phyloP scores from a whole-genome alignment of 768 basidiomycete species.

The Serendipita sp. region DNA sequence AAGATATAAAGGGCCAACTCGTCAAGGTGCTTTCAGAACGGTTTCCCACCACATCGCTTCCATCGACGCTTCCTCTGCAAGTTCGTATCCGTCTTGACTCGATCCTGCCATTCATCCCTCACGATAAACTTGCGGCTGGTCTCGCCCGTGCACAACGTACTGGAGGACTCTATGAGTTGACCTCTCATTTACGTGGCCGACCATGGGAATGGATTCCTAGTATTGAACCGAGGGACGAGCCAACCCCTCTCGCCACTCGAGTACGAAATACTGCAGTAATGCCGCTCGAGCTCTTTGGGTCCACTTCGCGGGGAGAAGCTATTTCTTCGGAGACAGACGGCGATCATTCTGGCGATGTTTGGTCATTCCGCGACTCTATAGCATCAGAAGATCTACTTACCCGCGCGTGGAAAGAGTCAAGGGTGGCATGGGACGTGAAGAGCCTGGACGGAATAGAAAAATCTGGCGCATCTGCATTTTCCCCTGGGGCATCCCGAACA shows the following conservation, averaged over 20 bases:
- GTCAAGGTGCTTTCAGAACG: neutral
- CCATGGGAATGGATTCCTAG: neutral
- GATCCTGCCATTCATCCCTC: neutral
- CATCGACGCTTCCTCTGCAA: neutral
- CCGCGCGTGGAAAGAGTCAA: neutral
- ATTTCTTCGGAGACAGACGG: neutral
- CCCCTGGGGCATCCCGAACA: neutral
- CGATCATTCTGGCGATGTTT: neutral
- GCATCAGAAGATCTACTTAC: neutral
- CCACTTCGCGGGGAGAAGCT: neutral
- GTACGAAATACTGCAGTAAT: neutral
- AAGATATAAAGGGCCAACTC: neutral
- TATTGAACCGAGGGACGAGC: neutral
- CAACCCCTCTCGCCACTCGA: neutral
- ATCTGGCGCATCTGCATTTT: neutral
- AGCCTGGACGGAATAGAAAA: neutral
- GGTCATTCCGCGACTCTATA: neutral
- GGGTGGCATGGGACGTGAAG: neutral
- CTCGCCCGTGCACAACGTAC: neutral
- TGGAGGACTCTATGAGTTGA: neutral
- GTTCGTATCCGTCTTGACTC: neutral
- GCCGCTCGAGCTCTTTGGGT: conserved; percentile 1
- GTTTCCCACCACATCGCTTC: neutral
- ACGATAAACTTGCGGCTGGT: neutral
- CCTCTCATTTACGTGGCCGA: neutral